Percentiles rank a stretch among this genome's conserved stretches.
Conservation (phyloP, 1,284 basidiomycete species). For the Agaricales sp. region DNA sequence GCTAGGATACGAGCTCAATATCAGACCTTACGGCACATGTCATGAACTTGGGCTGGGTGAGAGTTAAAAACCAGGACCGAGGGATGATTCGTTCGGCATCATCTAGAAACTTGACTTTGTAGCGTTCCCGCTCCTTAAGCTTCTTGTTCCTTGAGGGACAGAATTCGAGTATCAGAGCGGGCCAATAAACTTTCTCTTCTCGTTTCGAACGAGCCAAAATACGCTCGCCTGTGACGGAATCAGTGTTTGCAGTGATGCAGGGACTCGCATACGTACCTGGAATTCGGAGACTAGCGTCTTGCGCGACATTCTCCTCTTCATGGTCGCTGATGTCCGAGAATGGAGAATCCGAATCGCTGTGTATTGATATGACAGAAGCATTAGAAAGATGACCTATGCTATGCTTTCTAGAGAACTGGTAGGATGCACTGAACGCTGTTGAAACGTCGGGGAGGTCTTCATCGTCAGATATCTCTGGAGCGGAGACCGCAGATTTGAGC, state of each 20-base stretch:
- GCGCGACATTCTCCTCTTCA: constrained; percentile 14
- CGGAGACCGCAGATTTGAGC: constrained; percentile 17
- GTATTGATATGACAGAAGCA: background rate
- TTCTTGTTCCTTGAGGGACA: constrained; percentile 28
- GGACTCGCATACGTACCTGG: constrained; percentile 11
- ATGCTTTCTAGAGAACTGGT: constrained; percentile 14
- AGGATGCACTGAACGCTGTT: constrained; percentile 19
- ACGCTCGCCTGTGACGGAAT: constrained; percentile 59
- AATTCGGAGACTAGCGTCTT: constrained; percentile 8
- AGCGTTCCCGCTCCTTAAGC: constrained; percentile 26
- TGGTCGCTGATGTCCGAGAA: constrained; percentile 12
- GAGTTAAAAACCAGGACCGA: constrained; percentile 43
- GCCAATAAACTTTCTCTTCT: constrained; percentile 42
- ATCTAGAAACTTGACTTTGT: constrained; percentile 48
- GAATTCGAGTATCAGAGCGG: constrained; percentile 48
- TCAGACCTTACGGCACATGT: constrained; percentile 38
- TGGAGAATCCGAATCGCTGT: constrained; percentile 6
- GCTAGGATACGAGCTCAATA: constrained; percentile 3
- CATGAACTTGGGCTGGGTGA: constrained; percentile 43
- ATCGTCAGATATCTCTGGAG: constrained; percentile 20
- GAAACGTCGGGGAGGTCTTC: constrained; percentile 32
- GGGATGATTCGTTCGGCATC: constrained; percentile 28
- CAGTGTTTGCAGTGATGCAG: too few relatives aligned
- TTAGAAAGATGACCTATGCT: constrained; percentile 8
- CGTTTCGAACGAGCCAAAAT: constrained; percentile 40